Base-by-base conservation (phyloP, 2,329 filamentous ascomycete genomes). In the Fusarium siculi region DNA sequence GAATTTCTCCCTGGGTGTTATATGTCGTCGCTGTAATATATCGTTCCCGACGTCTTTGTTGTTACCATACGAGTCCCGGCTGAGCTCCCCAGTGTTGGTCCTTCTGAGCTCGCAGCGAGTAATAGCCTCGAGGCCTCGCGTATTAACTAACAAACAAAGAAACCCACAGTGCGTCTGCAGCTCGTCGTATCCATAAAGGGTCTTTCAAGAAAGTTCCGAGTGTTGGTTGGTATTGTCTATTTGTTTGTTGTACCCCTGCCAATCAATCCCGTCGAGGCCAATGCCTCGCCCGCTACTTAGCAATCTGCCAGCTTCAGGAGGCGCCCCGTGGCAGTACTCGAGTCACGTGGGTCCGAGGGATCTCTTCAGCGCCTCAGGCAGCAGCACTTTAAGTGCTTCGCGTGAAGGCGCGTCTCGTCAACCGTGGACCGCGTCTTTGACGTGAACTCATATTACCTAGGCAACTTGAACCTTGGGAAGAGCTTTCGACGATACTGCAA, bases 391-490 rank as follows among this genome's bases (percentile, higher is more conserved):
- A 82, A 81, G 79, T 82, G 79, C 73, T 79, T 79, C 81, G 81
- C 81, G 81, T 82, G 65, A 57, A 66, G 72, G 77, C 81, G 81
- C 81, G 81, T 83, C 80, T 81, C 75, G 73, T 76, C 75, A 43
- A 66, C 57, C 70, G 44, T 58, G 46, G 49, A 79, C 71, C 82
- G 82, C 82, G 82, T 83, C 81, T 76, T 72, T 66, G 73, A 80
- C 81, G 81, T 82, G 81, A 75, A 78, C 71, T 76, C 72, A 78
- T 40, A 54, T 74, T 74, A 75, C 74, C 72, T 72, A 60, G 76
- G 69, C 78, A 73, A 76, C 74, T 74, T 73, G 64, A 73, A 74
- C 72, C 76, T 65, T 65, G 23, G 43, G 65, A 78, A 70, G 71
- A 72, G 62, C 73, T 71, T 75, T 73, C 40, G 55, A 66, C 61